phyloP scores from a whole-genome alignment of 768 basidiomycete species.

The Boletus barrowsii region DNA sequence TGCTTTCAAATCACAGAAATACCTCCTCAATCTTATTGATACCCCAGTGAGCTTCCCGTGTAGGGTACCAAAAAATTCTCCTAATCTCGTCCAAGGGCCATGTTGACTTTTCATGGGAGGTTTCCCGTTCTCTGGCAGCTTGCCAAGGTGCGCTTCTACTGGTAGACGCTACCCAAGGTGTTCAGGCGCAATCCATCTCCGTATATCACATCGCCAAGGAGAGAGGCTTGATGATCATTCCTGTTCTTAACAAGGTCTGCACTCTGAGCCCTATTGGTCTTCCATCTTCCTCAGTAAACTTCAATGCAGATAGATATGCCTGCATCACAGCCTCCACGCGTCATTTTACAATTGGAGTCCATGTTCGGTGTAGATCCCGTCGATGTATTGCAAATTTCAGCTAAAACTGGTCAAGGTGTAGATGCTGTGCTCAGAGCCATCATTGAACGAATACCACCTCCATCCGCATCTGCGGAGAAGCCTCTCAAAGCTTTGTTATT shows the following conservation, averaged over 20 bases:
- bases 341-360: constrained; percentile 76
- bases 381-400: constrained; percentile 79
- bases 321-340: constrained; percentile 77
- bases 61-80: neutral
- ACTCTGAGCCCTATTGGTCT: neutral
- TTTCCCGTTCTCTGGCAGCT: constrained; percentile 86
- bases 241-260: constrained; percentile 86
- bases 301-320: constrained; percentile 80
- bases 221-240: constrained; percentile 77
- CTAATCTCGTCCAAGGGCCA: constrained; percentile 61
- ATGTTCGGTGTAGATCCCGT: constrained; percentile 77
- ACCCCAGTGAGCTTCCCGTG: constrained; percentile 63
- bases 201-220: constrained; percentile 89
- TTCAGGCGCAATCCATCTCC: constrained; percentile 96
- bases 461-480: constrained; percentile 47
- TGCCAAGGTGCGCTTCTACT: constrained; percentile 86
- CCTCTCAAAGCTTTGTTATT: constrained; percentile 86
- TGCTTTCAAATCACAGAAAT: constrained; percentile 46
- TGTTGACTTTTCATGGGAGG: constrained; percentile 98
- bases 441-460: constrained; percentile 81
- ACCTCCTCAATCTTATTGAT: constrained; percentile 92
- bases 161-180: constrained; percentile 96
- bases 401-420: constrained; percentile 89
- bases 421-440: constrained; percentile 76
- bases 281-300: neutral